These are phyloP conservation scores for Typha latifolia DNA, from an alignment of 176 grass and related monocot genomes.

Conservation along the genomic window DNA sequence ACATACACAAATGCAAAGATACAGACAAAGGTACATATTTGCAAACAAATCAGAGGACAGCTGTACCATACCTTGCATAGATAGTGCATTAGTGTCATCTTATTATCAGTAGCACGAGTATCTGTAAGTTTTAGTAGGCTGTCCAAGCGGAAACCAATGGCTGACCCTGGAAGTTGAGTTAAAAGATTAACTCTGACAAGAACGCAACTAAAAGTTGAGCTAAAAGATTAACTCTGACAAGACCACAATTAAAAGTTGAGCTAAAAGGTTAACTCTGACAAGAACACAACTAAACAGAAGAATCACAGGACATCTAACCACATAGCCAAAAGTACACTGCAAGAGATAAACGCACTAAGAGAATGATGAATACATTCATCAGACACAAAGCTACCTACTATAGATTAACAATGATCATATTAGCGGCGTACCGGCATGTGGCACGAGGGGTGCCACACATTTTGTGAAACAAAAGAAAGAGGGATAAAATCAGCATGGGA, in stretches of 20 bases:
- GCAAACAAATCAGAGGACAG: not conserved
- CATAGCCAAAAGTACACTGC: not conserved
- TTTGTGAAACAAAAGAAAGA: too few species aligned
- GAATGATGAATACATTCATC: not conserved
- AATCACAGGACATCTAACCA: not conserved
- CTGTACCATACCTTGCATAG: constrained; percentile 70
- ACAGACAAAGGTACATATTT: not conserved
- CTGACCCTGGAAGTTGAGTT: constrained; percentile 55
- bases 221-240: not conserved
- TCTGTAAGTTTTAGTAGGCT: constrained; percentile 99
- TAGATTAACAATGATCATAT: too few species aligned
- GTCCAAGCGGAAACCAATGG: constrained; percentile 86
- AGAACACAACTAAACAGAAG: not conserved
- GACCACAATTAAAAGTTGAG: constrained; percentile 11
- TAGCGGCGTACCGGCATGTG: too few species aligned
- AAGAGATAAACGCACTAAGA: not conserved
- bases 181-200: constrained; percentile 8
- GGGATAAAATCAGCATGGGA: too few species aligned
- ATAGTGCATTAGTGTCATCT: constrained; percentile 98
- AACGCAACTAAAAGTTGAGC: too few species aligned
- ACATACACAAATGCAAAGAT: constrained; percentile 6
- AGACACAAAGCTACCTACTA: not conserved
- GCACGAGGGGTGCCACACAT: too few species aligned
- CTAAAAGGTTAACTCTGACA: constrained; percentile 1
- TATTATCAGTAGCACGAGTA: constrained; percentile 97